phyloP scores from a whole-genome alignment of 2,329 filamentous ascomycete species.

The Fusarium brevicatenulatum region DNA sequence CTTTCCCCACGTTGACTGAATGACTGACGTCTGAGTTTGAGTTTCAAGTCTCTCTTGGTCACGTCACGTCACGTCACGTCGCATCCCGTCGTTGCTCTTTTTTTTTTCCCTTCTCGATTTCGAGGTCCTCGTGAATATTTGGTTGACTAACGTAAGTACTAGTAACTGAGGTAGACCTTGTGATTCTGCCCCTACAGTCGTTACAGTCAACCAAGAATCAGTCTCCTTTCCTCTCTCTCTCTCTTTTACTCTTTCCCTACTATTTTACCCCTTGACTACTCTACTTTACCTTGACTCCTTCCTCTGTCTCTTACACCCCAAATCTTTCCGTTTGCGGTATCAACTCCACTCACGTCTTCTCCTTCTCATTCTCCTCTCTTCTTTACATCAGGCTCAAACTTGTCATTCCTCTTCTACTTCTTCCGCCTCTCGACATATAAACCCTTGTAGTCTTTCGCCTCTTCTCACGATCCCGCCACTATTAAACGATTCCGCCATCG shows the following conservation, averaged over 20 bases:
- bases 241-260: background rate
- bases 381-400: background rate
- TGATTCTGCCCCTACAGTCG: background rate
- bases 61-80: background rate
- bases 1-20: slow-evolving; percentile 25
- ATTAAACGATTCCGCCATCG: slow-evolving; percentile 17
- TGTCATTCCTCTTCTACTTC: background rate
- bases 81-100: slow-evolving; percentile 1
- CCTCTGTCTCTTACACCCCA: slow-evolving; percentile 7
- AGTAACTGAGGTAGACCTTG: background rate
- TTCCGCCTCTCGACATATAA: background rate
- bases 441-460: background rate
- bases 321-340: slow-evolving; percentile 23
- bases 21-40: slow-evolving; percentile 10
- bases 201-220: slow-evolving; percentile 14
- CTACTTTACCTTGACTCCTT: background rate
- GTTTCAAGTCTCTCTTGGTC: slow-evolving; percentile 3
- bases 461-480: slow-evolving; percentile 24
- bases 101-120: background rate
- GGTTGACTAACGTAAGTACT: background rate
- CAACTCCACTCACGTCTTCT: slow-evolving; percentile 5
- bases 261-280: background rate
- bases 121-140: slow-evolving; percentile 12
- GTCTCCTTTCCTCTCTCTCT: slow-evolving; percentile 6
- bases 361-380: background rate